Base-by-base conservation (phyloP, 2,329 filamentous ascomycete species). In the Ilyonectria destructans region DNA sequence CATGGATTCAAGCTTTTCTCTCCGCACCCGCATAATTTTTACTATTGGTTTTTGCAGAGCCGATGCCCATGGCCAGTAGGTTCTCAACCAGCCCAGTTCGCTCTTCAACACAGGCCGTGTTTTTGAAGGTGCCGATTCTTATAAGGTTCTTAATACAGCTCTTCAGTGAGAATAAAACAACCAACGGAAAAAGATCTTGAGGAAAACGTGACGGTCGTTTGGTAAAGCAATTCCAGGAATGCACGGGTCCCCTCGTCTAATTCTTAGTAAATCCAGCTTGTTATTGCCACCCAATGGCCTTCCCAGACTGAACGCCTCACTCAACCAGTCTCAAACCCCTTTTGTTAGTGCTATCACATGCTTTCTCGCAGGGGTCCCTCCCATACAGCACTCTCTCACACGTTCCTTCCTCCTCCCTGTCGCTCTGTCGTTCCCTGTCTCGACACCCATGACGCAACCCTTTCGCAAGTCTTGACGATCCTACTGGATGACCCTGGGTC, bases 401-500 rank as follows among this genome's bases (percentile, higher is more conserved):
- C 40, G 12, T 29, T 35, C 13, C 54, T 31, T 6, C 43, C 54
- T 31, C 12, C 43, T 57, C 57, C 43, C 43, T 61, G 51, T 62
- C 49, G 56, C 52, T 52, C 40, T 17, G 26, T 40, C 26, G n/a
- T 49, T 45, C 51, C 54, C 13, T 63, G 62, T 35, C 57, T 52
- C 49, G n/a, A 59, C 54, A 29, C 67, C 57, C 65, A 76, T 75
- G 74, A 75, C 74, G 74, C 74, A 75, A 74, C 64, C 52, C 21
- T 15, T 62, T n/a, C n/a, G n/a, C 51, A 31, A 15, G 51, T 35
- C 29, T 54, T 23, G 49, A 35, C 49, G 9, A 21, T 35, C 57
- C 52, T 64, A 71, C 48, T 56, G 58, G 31, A 19, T 19, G 29
- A 35, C n/a, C 17, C 49, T 51, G 35, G 43, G 35, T 40, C 33